Evolutionary conservation across 108 stramenopile genomes (phyloP).

Genomic region (Bacterosira constricta): DNA sequence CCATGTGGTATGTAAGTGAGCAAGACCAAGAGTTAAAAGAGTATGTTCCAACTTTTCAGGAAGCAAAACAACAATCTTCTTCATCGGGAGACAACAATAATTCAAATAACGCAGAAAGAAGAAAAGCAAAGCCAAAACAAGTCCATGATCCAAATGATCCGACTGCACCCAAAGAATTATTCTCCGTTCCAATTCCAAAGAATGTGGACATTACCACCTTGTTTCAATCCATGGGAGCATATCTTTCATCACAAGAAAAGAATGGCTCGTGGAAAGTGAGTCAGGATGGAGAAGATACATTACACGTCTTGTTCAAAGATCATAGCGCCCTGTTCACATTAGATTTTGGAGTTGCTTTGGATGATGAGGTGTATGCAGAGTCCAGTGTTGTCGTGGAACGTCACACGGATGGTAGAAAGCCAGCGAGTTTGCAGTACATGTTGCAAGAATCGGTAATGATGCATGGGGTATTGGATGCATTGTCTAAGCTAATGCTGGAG

Average conservation of each 20-base stretch:
- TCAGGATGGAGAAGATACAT: slow-evolving; percentile 15
- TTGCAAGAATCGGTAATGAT: slow-evolving; percentile 82
- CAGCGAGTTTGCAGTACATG: slow-evolving; percentile 62
- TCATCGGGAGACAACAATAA: neutral
- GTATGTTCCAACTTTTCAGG: slow-evolving; percentile 25
- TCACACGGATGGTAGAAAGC: slow-evolving; percentile 48
- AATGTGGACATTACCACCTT: neutral
- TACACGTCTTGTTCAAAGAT: slow-evolving; percentile 38
- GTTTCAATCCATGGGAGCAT: slow-evolving; percentile 46
- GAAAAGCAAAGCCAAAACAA: neutral
- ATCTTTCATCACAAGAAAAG: slow-evolving; percentile 62
- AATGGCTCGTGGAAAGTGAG: slow-evolving; percentile 58
- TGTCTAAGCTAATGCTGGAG: slow-evolving; percentile 51
- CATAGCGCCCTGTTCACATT: slow-evolving; percentile 43
- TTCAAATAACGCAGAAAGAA: neutral
- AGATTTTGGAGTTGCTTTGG: slow-evolving; percentile 7
- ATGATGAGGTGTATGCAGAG: neutral
- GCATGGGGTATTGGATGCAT: slow-evolving; percentile 72
- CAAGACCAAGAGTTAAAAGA: slow-evolving; percentile 11
- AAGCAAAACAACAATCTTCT: neutral
- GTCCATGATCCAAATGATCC: slow-evolving; percentile 24
- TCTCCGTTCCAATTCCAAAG: slow-evolving; percentile 22
- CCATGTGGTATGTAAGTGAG: slow-evolving; percentile 52
- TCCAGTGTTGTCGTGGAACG: slow-evolving; percentile 30
- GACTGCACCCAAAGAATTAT: slow-evolving; percentile 23